Evolutionary conservation across 768 basidiomycete genomes (phyloP).

Genomic region (Fomitopsis serialis): DNA sequence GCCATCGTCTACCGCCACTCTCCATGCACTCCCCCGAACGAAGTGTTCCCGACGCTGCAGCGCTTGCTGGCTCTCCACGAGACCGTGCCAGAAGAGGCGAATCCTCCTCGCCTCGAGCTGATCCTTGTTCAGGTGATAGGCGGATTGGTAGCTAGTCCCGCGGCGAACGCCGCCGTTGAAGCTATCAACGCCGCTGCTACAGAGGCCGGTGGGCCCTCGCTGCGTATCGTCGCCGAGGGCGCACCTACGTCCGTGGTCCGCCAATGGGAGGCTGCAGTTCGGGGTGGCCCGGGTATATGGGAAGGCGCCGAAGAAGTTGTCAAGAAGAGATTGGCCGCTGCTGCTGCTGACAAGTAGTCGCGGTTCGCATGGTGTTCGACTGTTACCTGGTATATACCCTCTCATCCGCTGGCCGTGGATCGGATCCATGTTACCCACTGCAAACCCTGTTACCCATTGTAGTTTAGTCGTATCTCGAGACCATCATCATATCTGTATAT

Average conservation of each 20-base stretch:
- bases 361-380: not conserved
- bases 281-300: slow-evolving; percentile 21
- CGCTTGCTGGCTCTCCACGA: slow-evolving; percentile 9
- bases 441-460: not conserved
- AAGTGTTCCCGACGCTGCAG: slow-evolving; percentile 13
- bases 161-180: slow-evolving; percentile 11
- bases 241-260: slow-evolving; percentile 21
- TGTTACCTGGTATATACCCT: not conserved
- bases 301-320: slow-evolving; percentile 20
- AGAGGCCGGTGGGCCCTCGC: slow-evolving; percentile 12
- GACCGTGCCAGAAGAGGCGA: not conserved
- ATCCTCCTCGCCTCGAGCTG: slow-evolving; percentile 12
- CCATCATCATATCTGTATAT: too few relatives aligned
- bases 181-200: slow-evolving; percentile 16
- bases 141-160: slow-evolving; percentile 5
- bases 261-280: slow-evolving; percentile 24
- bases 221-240: slow-evolving; percentile 22
- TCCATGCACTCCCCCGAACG: slow-evolving; percentile 4
- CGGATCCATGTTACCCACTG: not conserved
- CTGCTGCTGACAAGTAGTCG: not conserved
- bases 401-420: not conserved
- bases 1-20: slow-evolving; percentile 23
- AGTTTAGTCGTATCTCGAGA: too few relatives aligned
- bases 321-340: slow-evolving; percentile 6
- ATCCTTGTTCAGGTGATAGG: slow-evolving; percentile 23